phyloP scores from a whole-genome alignment of 2,329 filamentous ascomycete species.

The Rhynchosporium graminicola region DNA sequence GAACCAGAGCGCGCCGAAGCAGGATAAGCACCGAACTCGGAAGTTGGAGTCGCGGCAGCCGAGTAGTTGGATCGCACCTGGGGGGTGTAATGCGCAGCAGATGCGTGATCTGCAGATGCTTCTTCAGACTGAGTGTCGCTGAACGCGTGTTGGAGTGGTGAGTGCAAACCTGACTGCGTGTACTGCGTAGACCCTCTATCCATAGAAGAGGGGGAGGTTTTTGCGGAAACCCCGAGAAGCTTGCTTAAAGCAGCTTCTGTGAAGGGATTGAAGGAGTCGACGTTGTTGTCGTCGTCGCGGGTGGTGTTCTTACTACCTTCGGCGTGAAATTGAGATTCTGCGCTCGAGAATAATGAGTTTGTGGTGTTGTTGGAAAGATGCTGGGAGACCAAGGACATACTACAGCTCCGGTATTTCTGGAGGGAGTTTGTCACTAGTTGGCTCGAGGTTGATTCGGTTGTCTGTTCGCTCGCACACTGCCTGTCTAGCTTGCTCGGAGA shows the following conservation, averaged over 20 bases:
- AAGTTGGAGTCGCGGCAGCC: slow-evolving; percentile 80
- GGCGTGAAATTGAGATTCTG: slow-evolving; percentile 20
- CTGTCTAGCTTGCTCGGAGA: neutral
- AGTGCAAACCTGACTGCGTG: slow-evolving; percentile 85
- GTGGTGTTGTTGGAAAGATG: slow-evolving; percentile 29
- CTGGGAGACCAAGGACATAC: slow-evolving; percentile 42
- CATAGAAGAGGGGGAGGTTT: slow-evolving; percentile 48
- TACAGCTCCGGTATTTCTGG: slow-evolving; percentile 32
- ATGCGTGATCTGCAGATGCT: slow-evolving; percentile 82
- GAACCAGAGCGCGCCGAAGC: slow-evolving; percentile 74
- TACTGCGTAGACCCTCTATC: slow-evolving; percentile 70
- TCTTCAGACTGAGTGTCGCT: slow-evolving; percentile 80
- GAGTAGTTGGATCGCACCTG: slow-evolving; percentile 66
- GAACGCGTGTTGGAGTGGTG: slow-evolving; percentile 66
- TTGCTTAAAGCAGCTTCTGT: slow-evolving; percentile 37
- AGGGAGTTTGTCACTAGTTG: slow-evolving; percentile 25
- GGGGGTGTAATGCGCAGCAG: slow-evolving; percentile 86
- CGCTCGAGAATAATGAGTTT: slow-evolving; percentile 32
- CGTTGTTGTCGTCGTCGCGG: slow-evolving; percentile 21
- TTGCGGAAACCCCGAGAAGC: slow-evolving; percentile 38
- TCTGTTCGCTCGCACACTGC: neutral
- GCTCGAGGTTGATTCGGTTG: neutral
- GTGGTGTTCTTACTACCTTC: slow-evolving; percentile 12
- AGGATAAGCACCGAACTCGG: slow-evolving; percentile 83
- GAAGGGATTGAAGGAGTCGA: slow-evolving; percentile 12